Conservation (phyloP, 1,284 basidiomycete species). For the Microbotryum saponariae region DNA sequence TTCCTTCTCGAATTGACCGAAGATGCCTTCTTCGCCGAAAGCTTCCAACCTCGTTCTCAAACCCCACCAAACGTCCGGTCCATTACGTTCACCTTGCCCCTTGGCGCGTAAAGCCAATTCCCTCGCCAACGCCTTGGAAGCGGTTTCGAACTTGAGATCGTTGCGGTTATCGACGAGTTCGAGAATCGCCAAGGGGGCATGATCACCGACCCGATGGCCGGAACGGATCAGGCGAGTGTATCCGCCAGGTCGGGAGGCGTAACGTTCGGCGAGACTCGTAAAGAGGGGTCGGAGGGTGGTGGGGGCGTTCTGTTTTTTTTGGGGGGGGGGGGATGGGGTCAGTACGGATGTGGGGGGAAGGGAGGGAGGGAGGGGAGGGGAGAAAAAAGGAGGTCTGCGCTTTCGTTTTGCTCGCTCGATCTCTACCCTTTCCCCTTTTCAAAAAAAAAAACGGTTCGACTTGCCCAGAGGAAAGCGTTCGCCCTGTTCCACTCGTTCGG, state of each 20-base stretch:
- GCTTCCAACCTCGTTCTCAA: conserved; percentile 17
- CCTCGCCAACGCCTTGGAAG: conserved; percentile 71
- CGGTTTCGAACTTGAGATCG: conserved; percentile 79
- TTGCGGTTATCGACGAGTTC: conserved; percentile 89
- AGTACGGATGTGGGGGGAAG: neutral
- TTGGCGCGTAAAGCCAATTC: conserved; percentile 45
- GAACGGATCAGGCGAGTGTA: conserved; percentile 91
- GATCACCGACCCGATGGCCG: conserved; percentile 81
- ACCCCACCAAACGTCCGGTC: conserved; percentile 4
- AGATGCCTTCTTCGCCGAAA: neutral
- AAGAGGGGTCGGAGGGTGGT: conserved; percentile 67
- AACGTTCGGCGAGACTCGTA: conserved; percentile 68
- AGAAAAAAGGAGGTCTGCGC: no score
- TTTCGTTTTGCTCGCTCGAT: no score
- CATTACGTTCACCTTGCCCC: neutral
- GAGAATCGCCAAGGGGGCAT: conserved; percentile 84
- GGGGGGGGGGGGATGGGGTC: neutral
- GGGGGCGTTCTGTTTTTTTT: conserved; percentile 32
- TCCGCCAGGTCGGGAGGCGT: conserved; percentile 75
- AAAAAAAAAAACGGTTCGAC: conserved; percentile 12
- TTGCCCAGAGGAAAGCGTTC: conserved; percentile 55
- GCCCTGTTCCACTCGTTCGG: conserved; percentile 25
- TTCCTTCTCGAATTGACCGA: neutral
- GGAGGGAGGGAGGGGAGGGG: no score
- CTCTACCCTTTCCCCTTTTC: no score